phyloP scores from a whole-genome alignment of 225 moss, liverwort and hornwort species.

The Antitrichia curtipendula region DNA sequence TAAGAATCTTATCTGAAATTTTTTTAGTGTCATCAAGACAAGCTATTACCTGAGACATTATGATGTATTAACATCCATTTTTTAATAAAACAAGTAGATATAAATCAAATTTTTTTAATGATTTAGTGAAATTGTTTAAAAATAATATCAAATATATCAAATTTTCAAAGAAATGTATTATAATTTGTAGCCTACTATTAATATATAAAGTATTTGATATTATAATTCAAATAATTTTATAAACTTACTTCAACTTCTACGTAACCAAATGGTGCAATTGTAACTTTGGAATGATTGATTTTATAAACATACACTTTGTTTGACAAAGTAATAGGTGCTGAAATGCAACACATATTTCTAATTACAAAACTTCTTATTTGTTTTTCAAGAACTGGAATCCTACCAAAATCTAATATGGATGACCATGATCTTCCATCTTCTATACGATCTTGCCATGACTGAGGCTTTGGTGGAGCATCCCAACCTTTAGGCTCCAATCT shows the following conservation, averaged over 20 bases:
- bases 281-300: slow-evolving; percentile 7
- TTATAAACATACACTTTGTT: slow-evolving; percentile 35
- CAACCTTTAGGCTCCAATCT: slow-evolving; percentile 36
- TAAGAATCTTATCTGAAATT: slow-evolving; percentile 39
- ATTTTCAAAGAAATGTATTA: not conserved
- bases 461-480: slow-evolving; percentile 19
- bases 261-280: slow-evolving; percentile 31
- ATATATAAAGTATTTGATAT: not conserved
- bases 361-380: slow-evolving; percentile 30
- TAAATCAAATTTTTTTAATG: not conserved
- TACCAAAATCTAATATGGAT: slow-evolving; percentile 44
- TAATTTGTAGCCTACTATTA: too few species aligned
- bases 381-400: slow-evolving; percentile 45
- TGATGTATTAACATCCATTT: not conserved
- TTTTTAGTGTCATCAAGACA: slow-evolving; percentile 53
- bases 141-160: not conserved
- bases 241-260: slow-evolving; percentile 21
- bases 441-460: not conserved
- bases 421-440: slow-evolving; percentile 12
- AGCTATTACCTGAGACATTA: slow-evolving; percentile 31
- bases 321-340: slow-evolving; percentile 35
- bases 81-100: too few species aligned
- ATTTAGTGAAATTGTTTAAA: too few species aligned
- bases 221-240: not conserved
- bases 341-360: slow-evolving; percentile 69